A percentile compares a stretch with the other conserved stretches of the same genome.
These are phyloP conservation scores for Colletotrichum spinosum DNA, from an alignment of 2,329 filamentous ascomycete genomes.

Conservation along the genomic window DNA sequence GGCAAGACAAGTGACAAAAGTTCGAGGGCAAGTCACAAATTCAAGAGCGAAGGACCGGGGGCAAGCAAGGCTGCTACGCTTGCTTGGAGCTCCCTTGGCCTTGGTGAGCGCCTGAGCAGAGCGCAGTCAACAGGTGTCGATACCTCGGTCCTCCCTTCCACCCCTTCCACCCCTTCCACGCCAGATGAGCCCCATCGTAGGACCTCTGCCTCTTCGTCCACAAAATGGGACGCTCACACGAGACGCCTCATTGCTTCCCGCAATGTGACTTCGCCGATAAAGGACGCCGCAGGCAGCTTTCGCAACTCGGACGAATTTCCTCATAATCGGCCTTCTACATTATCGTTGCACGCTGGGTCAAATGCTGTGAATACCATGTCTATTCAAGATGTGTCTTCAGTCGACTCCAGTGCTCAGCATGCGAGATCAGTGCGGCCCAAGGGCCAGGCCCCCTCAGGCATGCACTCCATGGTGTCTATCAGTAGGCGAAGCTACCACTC, in stretches of 20 bases:
- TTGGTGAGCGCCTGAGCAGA: slow-evolving; percentile 50
- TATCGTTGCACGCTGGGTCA: slow-evolving; percentile 68
- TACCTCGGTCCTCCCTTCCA: slow-evolving; percentile 20
- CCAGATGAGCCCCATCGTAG: slow-evolving; percentile 49
- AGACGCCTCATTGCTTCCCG: slow-evolving; percentile 60
- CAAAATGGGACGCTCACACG: slow-evolving; percentile 67
- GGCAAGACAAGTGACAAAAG: slow-evolving; percentile 58
- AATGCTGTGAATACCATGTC: slow-evolving; percentile 59
- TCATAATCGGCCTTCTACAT: slow-evolving; percentile 53
- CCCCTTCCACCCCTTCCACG: slow-evolving; percentile 39
- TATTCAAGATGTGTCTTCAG: slow-evolving; percentile 31
- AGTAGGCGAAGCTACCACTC: slow-evolving; percentile 1
- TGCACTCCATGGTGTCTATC: slow-evolving; percentile 2
- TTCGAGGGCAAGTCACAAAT: slow-evolving; percentile 52
- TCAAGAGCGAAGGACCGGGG: slow-evolving; percentile 60
- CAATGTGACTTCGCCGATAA: slow-evolving; percentile 45
- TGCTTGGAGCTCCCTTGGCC: slow-evolving; percentile 66
- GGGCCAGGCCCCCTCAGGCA: slow-evolving; percentile 5
- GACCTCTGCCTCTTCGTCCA: slow-evolving; percentile 43
- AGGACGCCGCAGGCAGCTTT: slow-evolving; percentile 43
- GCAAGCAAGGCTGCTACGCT: slow-evolving; percentile 73
- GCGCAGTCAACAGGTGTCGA: slow-evolving; percentile 42
- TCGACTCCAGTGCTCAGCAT: slow-evolving; percentile 24
- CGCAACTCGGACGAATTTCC: slow-evolving; percentile 56
- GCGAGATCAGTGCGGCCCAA: slow-evolving; percentile 5